Percentiles rank a stretch among this genome's conserved stretches.
These are phyloP conservation scores for Platanthera zijinensis DNA, from an alignment of 106 monocot genomes.

Conservation along the genomic window DNA sequence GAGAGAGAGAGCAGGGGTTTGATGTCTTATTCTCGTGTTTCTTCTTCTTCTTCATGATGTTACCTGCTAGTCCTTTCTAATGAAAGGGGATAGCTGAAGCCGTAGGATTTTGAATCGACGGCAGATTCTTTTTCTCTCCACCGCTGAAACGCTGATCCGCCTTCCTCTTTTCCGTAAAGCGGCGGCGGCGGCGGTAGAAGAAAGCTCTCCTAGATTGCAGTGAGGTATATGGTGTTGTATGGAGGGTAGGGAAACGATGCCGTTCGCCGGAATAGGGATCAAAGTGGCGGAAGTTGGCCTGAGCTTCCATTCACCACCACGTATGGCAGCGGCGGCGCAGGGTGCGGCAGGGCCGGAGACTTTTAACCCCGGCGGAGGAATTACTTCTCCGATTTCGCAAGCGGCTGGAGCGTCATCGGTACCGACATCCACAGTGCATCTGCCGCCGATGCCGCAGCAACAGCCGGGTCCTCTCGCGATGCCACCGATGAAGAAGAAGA, in stretches of 20 bases:
- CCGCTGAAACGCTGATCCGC: not conserved
- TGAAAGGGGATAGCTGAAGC: constrained; percentile 2
- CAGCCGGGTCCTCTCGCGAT: constrained; percentile 6
- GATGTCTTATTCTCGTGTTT: not conserved
- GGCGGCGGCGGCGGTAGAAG: not conserved
- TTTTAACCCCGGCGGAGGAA: constrained; percentile 9
- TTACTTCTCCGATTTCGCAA: constrained; percentile 4
- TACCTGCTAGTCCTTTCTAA: not conserved
- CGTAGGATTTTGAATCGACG: not conserved
- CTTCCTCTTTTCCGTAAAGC: not conserved
- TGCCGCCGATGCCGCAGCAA: constrained; percentile 16
- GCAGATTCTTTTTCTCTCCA: not conserved
- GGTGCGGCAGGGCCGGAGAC: not conserved
- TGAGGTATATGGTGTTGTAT: constrained; percentile 16
- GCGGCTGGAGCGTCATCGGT: not conserved
- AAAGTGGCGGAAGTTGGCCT: not conserved
- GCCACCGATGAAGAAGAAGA: constrained; percentile 40
- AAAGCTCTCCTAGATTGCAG: not conserved
- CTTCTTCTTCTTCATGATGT: not conserved
- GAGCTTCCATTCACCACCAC: not conserved
- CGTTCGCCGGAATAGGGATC: constrained; percentile 12
- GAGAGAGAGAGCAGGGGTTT: not conserved
- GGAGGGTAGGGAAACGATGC: constrained; percentile 26
- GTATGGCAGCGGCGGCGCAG: constrained; percentile 12
- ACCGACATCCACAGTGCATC: not conserved